Evolutionary conservation across 192 early-diverging fungal genomes (phyloP).

Genomic region (Allomyces macrogynus): DNA sequence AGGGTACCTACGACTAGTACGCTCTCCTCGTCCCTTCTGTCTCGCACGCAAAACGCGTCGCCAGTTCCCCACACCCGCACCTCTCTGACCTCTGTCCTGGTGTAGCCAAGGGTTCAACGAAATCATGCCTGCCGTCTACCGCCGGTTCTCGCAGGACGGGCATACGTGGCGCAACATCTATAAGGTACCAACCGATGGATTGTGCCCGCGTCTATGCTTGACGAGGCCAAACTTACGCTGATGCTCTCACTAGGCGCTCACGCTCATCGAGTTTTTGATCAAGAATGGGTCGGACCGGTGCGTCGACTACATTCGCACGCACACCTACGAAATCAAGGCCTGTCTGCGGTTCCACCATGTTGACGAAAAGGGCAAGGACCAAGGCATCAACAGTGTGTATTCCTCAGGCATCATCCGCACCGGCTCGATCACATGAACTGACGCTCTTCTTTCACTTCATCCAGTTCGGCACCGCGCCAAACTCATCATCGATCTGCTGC

Average conservation of each 20-base stretch:
- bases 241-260: slow-evolving; percentile 39
- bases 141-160: slow-evolving; percentile 62
- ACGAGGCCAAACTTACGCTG: slow-evolving; percentile 1
- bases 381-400: slow-evolving; percentile 54
- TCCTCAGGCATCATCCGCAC: no score
- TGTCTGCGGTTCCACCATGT: slow-evolving; percentile 71
- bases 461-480: slow-evolving; percentile 70
- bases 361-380: slow-evolving; percentile 89
- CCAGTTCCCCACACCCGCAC: no score
- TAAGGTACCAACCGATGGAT: slow-evolving; percentile 27
- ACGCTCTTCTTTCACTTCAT: no score
- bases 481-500: slow-evolving; percentile 67
- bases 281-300: slow-evolving; percentile 89
- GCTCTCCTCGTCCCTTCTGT: slow-evolving; percentile 1
- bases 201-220: not conserved
- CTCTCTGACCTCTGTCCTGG: no score
- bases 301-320: slow-evolving; percentile 64
- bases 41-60: not conserved
- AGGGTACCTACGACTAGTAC: slow-evolving; percentile 64
- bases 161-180: slow-evolving; percentile 87
- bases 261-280: slow-evolving; percentile 79
- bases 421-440: no score
- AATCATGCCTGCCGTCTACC: slow-evolving; percentile 84
- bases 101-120: slow-evolving; percentile 76
- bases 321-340: slow-evolving; percentile 73